Conservation (phyloP, 1,139 yeast species). For the Eremothecium sinecaudum region DNA sequence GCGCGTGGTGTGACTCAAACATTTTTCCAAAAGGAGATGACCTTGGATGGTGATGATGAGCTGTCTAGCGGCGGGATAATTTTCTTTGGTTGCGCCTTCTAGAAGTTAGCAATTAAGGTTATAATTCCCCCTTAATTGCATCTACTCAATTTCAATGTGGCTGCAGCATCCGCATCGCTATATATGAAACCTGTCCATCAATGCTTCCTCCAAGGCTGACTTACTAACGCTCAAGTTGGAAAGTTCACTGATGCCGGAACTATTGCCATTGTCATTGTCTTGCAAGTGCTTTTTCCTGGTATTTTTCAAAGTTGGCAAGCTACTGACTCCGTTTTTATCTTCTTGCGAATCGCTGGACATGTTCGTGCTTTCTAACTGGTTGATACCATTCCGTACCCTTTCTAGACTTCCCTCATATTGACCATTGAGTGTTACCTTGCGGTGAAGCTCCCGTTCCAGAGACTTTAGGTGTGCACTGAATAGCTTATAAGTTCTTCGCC, state of each 20-base stretch:
- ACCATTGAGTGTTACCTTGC: background rate
- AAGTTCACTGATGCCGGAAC: conserved; percentile 19
- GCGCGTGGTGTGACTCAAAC: no score
- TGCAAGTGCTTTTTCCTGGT: background rate
- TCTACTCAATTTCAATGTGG: conserved; percentile 3
- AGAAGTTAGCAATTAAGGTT: no score
- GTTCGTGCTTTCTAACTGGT: background rate
- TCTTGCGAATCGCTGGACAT: background rate
- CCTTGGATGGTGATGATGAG: no score
- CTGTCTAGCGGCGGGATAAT: no score
- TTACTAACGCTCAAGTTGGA: conserved; percentile 34
- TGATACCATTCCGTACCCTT: conserved; percentile 10
- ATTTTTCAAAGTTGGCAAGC: conserved; percentile 1
- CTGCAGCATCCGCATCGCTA: no score
- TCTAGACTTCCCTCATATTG: background rate
- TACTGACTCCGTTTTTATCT: background rate
- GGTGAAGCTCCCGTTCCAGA: conserved; percentile 19
- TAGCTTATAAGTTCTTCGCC: conserved; percentile 24
- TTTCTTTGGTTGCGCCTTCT: no score
- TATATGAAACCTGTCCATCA: conserved; percentile 30
- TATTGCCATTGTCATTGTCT: conserved; percentile 10
- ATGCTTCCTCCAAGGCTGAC: conserved; percentile 40
- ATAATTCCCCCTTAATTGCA: background rate
- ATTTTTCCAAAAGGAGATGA: no score
- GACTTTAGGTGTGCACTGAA: conserved; percentile 23